Base-by-base conservation (phyloP, 2,329 filamentous ascomycete species). In the Pseudogymnoascus sp. region DNA sequence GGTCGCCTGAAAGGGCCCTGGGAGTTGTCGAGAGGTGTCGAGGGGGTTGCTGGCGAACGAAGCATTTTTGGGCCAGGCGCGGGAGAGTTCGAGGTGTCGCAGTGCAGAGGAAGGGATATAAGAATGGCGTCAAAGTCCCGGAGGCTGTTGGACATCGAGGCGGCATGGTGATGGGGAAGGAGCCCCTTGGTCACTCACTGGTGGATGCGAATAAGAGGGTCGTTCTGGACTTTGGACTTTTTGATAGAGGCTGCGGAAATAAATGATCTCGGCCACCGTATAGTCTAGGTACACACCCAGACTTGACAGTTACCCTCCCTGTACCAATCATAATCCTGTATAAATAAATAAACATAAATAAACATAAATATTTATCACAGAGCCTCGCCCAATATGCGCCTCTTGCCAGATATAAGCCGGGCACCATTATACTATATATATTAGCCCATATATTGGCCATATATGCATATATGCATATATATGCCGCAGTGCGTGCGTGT, bases 81-180 rank as follows among this genome's bases (percentile, higher is more conserved):
- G 31, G 57, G 57, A 62, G 35, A 1, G 59, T 61, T 28, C 59
- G 59, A 40, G 15, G 21, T 7, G 59, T 42, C 4, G 65, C 19
- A 36, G 65, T 64, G n/a, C 69, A 53, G 7, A 74, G 63, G 17
- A 69, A 71, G 2, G 73, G 72, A 40, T 74, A 74, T 8, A 74
- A 67, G 59, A 74, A 74, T 1, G 73, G 73, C 1, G 70, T 71
- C 50, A 74, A 63, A 33, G 71, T 74, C 42, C 69, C 69, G 53
- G 65, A 67, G 10, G 72, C 28, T 23, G 57, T 47, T 8, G 70
- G 63, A 69, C 70, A 74, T 68, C 69, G 64, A 67, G 70, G 71
- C 60, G 71, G 69, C 72, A 74, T 74, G 23, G 33, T n/a, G 15
- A 59, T 44, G 28, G 19, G 50, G 28, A 57, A 33, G 26, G 9